These are phyloP conservation scores for Rhytidiadelphus loreus DNA, from an alignment of 225 moss, liverwort and hornwort species.

Conservation along the genomic window DNA sequence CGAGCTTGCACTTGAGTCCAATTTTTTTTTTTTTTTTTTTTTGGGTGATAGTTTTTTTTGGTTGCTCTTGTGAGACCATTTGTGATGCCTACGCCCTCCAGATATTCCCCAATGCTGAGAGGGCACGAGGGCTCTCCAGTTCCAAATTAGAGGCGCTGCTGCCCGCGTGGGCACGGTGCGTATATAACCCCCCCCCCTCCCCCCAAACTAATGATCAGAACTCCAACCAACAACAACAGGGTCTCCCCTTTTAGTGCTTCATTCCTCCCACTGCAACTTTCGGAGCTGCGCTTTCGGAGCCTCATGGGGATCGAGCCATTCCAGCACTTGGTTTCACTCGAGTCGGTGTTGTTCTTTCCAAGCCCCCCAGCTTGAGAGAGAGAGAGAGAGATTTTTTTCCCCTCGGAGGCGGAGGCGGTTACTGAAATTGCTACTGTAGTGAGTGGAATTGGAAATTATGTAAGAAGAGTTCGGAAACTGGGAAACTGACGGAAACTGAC, in stretches of 20 bases:
- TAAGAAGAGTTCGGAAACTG: neutral
- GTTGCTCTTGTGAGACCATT: neutral
- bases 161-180: neutral
- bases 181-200: neutral
- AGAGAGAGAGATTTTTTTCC: too few species aligned
- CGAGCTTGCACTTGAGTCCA: too few species aligned
- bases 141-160: neutral
- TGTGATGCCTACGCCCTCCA: neutral
- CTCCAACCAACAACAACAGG: neutral
- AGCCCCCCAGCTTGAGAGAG: too few species aligned
- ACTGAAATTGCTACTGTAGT: neutral
- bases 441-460: neutral
- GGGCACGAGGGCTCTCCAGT: neutral
- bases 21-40: too few species aligned
- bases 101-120: neutral
- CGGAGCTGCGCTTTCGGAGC: neutral
- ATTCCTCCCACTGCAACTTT: neutral
- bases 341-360: neutral
- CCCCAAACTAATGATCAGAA: neutral
- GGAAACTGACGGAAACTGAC: neutral
- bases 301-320: neutral
- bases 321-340: neutral
- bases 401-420: neutral
- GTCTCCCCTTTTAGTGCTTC: neutral
- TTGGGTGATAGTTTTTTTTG: too few species aligned